phyloP scores from a whole-genome alignment of 2,329 filamentous ascomycete genomes.

The Pseudogymnoascus sp. region DNA sequence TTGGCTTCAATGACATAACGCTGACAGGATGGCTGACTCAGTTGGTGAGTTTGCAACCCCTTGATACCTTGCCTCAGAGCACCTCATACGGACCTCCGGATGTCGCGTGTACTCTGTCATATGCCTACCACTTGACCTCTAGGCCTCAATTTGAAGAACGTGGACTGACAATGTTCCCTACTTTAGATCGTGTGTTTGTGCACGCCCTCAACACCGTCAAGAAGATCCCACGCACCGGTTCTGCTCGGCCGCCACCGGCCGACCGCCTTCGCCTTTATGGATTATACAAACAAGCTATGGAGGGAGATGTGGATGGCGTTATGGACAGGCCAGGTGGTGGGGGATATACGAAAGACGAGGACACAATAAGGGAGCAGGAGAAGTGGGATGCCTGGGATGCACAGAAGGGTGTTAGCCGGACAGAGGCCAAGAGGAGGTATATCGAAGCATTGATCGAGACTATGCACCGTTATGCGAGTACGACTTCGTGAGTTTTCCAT shows the following conservation, averaged over 20 bases:
- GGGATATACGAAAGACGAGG: conserved; percentile 45
- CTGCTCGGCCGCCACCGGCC: conserved; percentile 74
- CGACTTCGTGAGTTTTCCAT: conserved; percentile 57
- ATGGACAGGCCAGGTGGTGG: conserved; percentile 70
- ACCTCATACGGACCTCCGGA: conserved; percentile 7
- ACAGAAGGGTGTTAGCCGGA: conserved; percentile 75
- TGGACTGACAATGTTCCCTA: not conserved
- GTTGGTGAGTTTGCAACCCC: conserved; percentile 37
- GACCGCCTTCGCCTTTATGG: conserved; percentile 93
- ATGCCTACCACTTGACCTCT: too few species aligned
- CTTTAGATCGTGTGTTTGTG: conserved; percentile 89
- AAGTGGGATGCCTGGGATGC: conserved; percentile 96
- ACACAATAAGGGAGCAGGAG: conserved; percentile 49
- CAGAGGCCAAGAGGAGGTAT: conserved; percentile 89
- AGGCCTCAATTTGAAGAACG: not conserved
- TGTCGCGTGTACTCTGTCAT: not conserved
- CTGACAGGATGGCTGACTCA: conserved; percentile 45
- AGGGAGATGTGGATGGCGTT: conserved; percentile 90
- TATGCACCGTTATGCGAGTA: conserved; percentile 89
- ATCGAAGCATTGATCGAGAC: conserved; percentile 92
- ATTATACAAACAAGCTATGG: conserved; percentile 98
- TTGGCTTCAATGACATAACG: conserved; percentile 8
- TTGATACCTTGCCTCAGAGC: not conserved
- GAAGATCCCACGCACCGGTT: conserved; percentile 90
- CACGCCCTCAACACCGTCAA: conserved; percentile 98